phyloP scores from a whole-genome alignment of 1,139 yeast genomes.

The Blastobotrys arbuscula region DNA sequence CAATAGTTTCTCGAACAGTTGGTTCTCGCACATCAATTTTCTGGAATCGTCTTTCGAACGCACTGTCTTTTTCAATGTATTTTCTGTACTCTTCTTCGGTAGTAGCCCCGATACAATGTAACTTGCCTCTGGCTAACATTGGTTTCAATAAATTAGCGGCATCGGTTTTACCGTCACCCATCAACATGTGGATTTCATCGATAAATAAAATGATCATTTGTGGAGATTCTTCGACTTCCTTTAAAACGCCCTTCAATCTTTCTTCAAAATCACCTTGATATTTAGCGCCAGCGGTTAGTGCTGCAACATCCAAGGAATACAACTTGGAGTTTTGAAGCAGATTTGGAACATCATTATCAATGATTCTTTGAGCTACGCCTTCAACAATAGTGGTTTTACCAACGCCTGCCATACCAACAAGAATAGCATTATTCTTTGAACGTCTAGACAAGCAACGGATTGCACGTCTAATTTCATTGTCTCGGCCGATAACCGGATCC shows the following conservation, averaged over 20 bases:
- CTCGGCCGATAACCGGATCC: constrained; percentile 98
- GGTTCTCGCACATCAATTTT: constrained; percentile 95
- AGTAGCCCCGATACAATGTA: constrained; percentile 98
- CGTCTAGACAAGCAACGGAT: constrained; percentile 92
- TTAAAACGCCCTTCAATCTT: constrained; percentile 90
- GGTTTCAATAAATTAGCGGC: constrained; percentile 97
- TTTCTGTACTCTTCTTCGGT: constrained; percentile 92
- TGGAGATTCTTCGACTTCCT: constrained; percentile 84
- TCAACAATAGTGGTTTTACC: constrained; percentile 98
- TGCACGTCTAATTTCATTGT: constrained; percentile 93
- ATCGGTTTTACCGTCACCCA: constrained; percentile 94
- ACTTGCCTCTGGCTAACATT: constrained; percentile 90
- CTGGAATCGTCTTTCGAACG: constrained; percentile 97
- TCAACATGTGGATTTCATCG: constrained; percentile 97
- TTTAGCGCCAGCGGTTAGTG: constrained; percentile 97
- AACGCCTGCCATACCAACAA: constrained; percentile 99
- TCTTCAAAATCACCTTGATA: constrained; percentile 99
- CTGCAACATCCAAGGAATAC: constrained; percentile 88
- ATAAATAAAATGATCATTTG: constrained; percentile 83
- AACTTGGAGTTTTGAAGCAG: constrained; percentile 74
- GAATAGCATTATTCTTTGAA: constrained; percentile 91
- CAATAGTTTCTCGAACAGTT: constrained; percentile 86
- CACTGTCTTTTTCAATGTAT: constrained; percentile 93
- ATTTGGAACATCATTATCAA: constrained; percentile 91
- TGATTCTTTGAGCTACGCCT: constrained; percentile 96